Base-by-base conservation (phyloP, 2,329 filamentous ascomycete species). In the Thyridium curvatum region DNA sequence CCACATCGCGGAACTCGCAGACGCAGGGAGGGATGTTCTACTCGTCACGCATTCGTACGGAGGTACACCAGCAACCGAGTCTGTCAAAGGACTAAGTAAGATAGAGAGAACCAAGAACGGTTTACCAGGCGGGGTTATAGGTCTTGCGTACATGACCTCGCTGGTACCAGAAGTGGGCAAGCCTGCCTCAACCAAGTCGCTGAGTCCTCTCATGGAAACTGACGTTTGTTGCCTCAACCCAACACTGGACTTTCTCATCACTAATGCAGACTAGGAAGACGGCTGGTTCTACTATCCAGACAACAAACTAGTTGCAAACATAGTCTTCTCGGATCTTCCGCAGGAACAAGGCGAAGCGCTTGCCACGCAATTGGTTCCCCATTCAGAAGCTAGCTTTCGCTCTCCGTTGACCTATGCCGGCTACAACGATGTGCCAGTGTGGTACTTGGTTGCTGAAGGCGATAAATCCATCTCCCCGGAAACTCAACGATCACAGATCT, bases 11-110 rank as follows among this genome's bases (percentile, higher is more conserved):
- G 34, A 50, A 13, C 55, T 63, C 3, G 58, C 64, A 3, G 58
- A 61, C 8, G 37, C 35, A 1, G 56, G 55, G 1, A 61, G 62
- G 17, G 58, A 66, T 17, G 56, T 67, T 5, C 43, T 68, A 1
- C 44, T 67, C 6, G 30, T 65, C 13, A 50, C 53, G 12, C 65
- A 69, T 37, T 64, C 59, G 14, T 68, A 65, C 48, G 56, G 61
- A 2, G 62, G 62, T 9, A 49, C 61, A 0, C 44, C 61, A 0
- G 55, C 52, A 3, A 52, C 51, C 6, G 57, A 61, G 39, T 57
- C 55, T 1, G 41, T 60, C 2, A 48, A 48, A 3, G 58, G 56
- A 0, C 39, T 61, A 2, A 46, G 49, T 10, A 56, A 59, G 38
- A 47, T 46, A 30, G 50, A 55, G 35, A 44, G 61, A 8, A 44